Evolutionary conservation across 495 filamentous ascomycete species (phyloP), one percentile per base, ranked within the genome.

Genomic region (Aspergillus sparsus): DNA sequence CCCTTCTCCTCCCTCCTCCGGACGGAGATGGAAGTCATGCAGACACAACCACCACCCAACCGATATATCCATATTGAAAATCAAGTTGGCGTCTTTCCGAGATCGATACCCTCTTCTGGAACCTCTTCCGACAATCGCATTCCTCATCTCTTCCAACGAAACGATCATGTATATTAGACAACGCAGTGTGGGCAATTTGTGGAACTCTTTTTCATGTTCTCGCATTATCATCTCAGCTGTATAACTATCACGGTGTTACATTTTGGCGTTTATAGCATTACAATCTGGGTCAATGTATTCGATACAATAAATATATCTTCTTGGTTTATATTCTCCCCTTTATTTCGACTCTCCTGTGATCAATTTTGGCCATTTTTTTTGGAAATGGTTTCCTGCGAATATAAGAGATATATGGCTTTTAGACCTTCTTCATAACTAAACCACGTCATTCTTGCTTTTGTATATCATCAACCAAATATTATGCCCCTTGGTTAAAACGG

Each of bases 241-340:
- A 55, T 65, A 59, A 52, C 41, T 59, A 53, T 63, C 34, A 62
- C 36, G 59, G 60, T 65, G 57, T 69, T 68, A 58, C 60, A 57
- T 65, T 69, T 49, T 65, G 66, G 68, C 65, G 66, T 71, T 71
- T 62, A 61, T 52, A 64, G 63, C 61, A 68, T 57, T 63, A 66
- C 63, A 68, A 49, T 57, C 57, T 66, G 54, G 66, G 63, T 68
- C 61, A 62, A 62, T 54, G 46, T 68, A 61, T 56, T 50, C 46
- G 60, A 62, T 63, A 59, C 54, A 53, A 55, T 51, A 62, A 35
- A 49, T 51, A n/a, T 50, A 37, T 42, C 44, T 18, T 34, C 21
- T 31, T 36, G 31, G 18, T 39, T 33, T 32, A 60, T 49, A 41
- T 44, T 35, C 49, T 32, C 16, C 49, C 33, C 27, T 61, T 18